phyloP scores from a whole-genome alignment of 2,329 filamentous ascomycete genomes.

The Aaosphaeria pasadenensis region DNA sequence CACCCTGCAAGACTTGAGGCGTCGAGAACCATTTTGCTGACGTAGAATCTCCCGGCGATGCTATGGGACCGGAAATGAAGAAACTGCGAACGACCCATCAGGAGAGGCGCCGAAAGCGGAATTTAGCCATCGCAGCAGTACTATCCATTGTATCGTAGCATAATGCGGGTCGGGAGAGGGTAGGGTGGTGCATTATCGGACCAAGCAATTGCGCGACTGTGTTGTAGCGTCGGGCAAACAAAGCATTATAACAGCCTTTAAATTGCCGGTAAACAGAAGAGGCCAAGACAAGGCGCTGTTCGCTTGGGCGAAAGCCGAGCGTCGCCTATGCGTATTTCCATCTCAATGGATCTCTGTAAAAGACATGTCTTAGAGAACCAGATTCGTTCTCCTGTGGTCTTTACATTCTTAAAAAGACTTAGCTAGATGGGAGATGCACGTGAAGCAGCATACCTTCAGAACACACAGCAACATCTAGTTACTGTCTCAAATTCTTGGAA shows the following conservation, averaged over 20 bases:
- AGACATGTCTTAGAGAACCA: background rate
- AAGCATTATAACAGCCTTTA: background rate
- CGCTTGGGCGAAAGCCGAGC: background rate
- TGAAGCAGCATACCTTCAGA: background rate
- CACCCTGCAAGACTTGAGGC: background rate
- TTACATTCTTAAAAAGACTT: background rate
- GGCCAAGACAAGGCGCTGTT: background rate
- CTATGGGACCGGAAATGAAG: background rate
- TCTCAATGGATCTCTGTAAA: background rate
- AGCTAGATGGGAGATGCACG: background rate
- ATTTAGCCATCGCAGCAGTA: background rate
- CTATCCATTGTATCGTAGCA: background rate
- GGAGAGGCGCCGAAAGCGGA: background rate
- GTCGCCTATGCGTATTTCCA: background rate
- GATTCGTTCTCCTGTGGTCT: background rate
- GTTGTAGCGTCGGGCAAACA: background rate
- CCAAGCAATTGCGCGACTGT: background rate
- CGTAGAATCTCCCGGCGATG: background rate
- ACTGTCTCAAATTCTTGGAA: background rate
- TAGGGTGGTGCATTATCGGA: background rate
- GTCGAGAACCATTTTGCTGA: background rate
- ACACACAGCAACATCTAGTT: background rate
- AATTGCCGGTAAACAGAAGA: background rate
- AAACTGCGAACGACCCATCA: background rate
- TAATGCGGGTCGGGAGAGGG: background rate